Evolutionary conservation across 2,329 filamentous ascomycete species (phyloP), one percentile per base, ranked within the genome.

Genomic region (Ophiostoma pallidulum): DNA sequence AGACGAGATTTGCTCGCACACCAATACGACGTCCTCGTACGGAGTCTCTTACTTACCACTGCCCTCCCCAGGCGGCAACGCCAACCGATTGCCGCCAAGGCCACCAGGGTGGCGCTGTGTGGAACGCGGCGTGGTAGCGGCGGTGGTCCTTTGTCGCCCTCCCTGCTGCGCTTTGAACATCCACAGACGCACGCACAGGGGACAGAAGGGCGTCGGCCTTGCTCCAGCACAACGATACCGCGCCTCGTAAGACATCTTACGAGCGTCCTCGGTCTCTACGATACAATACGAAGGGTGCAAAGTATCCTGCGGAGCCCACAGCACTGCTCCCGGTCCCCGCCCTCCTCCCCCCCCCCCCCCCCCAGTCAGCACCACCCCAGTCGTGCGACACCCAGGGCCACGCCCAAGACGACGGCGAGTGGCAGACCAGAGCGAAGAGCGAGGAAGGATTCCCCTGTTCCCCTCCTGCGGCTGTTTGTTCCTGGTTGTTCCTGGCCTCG

Each of bases 371-470:
- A 35, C 47, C 37, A 39, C 28, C 56, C 52, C 50, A 57, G 60
- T 63, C 58, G 64, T 69, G 66, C 65, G 64, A 69, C 65, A 64
- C 62, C 53, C 57, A 57, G 51, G 54, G 50, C 51, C 51, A 46
- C 37, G 42, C 45, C 39, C 22, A 45, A 63, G 57, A 54, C 59
- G 31, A n/a, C 31, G 39, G 39, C 31, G n/a, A n/a, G n/a, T n/a
- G n/a, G n/a, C n/a, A n/a, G n/a, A 26, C 20, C 22, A 37, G 41
- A 14, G 41, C 28, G 41, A 22, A 19, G 52, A 35, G 18, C n/a
- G n/a, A 22, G 24, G 16, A 37, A 44, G 41, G 42, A 37, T 35
- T 43, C 18, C 29, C 33, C 19, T 28, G 32, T 19, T 20, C n/a
- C 19, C 24, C 38, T 40, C 38, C 38, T 29, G n/a, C 29, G n/a